Conservation (phyloP, 2,329 filamentous ascomycete species). For the Tolypocladium tropicale region DNA sequence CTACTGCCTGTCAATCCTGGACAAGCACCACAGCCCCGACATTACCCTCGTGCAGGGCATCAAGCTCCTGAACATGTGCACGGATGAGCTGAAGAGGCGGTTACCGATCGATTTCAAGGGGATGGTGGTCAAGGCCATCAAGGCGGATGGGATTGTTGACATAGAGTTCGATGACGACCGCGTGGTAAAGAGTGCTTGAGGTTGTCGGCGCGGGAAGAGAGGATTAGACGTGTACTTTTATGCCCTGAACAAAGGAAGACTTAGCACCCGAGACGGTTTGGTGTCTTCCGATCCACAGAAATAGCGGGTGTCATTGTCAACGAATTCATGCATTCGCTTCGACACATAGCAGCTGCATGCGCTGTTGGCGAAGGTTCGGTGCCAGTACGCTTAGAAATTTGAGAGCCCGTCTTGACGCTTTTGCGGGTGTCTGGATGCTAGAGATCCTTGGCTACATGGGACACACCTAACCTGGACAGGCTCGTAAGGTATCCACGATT, state of each 20-base stretch:
- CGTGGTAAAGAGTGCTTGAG: conserved; percentile 51
- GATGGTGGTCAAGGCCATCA: conserved; percentile 86
- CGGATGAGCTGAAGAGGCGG: conserved; percentile 91
- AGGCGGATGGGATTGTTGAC: conserved; percentile 83
- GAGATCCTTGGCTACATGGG: no score
- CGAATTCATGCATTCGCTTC: not conserved
- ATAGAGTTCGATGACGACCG: conserved; percentile 78
- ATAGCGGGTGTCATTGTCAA: not conserved
- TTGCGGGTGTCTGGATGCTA: no score
- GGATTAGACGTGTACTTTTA: conserved; percentile 25
- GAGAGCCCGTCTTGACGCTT: not conserved
- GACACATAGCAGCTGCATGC: not conserved
- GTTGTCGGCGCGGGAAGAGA: conserved; percentile 4
- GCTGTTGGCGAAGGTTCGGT: not conserved
- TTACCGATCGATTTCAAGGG: conserved; percentile 99
- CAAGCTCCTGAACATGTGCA: conserved; percentile 89
- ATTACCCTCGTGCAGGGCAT: conserved; percentile 83
- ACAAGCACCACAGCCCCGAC: conserved; percentile 97
- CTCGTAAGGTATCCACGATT: no score
- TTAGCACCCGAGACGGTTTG: not conserved
- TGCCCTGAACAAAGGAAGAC: conserved; percentile 9
- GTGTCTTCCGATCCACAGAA: not conserved
- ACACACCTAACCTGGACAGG: no score
- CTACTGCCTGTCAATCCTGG: conserved; percentile 94
- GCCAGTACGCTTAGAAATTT: not conserved